Evolutionary conservation across 306 rosid genomes (phyloP).

Genomic region (Aeschynomene evenia): DNA sequence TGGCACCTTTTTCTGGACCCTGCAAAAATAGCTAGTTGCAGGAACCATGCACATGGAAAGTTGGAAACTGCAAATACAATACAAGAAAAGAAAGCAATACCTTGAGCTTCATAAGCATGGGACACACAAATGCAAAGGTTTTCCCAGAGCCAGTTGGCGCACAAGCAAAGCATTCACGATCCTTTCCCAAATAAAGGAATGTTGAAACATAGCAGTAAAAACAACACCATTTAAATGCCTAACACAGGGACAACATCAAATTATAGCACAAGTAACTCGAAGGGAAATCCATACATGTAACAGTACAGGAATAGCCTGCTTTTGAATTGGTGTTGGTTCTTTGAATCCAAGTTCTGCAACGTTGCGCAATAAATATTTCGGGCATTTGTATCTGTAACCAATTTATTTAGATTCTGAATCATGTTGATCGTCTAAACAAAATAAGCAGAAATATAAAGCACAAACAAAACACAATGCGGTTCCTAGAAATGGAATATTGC

Average conservation of each 20-base stretch:
- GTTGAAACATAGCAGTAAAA: background rate
- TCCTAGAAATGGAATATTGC: background rate
- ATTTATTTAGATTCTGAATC: constrained; percentile 31
- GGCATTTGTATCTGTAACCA: constrained; percentile 63
- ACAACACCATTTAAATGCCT: background rate
- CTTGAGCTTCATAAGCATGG: constrained; percentile 92
- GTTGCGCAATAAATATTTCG: constrained; percentile 56
- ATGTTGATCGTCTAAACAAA: background rate
- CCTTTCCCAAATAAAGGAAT: constrained; percentile 40
- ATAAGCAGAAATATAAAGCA: background rate
- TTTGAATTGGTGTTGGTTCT: constrained; percentile 94
- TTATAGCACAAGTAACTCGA: constrained; percentile 14
- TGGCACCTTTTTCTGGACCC: constrained; percentile 57
- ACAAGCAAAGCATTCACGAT: constrained; percentile 94
- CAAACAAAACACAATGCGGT: background rate
- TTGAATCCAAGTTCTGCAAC: constrained; percentile 72
- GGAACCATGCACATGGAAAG: constrained; percentile 15
- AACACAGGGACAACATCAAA: background rate
- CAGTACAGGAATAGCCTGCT: constrained; percentile 96
- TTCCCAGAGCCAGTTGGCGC: constrained; percentile 99
- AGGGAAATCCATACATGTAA: constrained; percentile 64
- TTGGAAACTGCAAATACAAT: constrained; percentile 5
- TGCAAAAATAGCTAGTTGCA: constrained; percentile 38
- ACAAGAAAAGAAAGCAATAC: constrained; percentile 42
- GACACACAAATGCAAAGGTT: constrained; percentile 87